phyloP scores from a whole-genome alignment of 805 yeast genomes.

The Metschnikowia amazonensis region DNA sequence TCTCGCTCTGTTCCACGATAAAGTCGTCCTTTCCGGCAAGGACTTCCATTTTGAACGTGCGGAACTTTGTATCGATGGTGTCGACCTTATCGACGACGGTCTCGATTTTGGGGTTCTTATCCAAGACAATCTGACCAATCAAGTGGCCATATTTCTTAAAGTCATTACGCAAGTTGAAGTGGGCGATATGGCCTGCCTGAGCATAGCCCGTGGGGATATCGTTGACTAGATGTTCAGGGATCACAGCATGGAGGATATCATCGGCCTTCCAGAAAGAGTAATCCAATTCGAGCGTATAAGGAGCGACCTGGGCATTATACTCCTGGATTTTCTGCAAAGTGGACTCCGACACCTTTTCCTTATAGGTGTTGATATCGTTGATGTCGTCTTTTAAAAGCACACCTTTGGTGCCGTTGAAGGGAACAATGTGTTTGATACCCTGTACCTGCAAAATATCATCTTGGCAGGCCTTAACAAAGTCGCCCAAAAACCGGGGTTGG shows the following conservation, averaged over 20 bases:
- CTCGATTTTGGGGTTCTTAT: slow-evolving; percentile 73
- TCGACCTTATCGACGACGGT: slow-evolving; percentile 93
- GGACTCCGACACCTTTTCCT: slow-evolving; percentile 34
- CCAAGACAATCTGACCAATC: slow-evolving; percentile 87
- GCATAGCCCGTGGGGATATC: slow-evolving; percentile 91
- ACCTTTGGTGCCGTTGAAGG: slow-evolving; percentile 40
- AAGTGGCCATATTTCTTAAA: slow-evolving; percentile 75
- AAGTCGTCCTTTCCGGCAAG: slow-evolving; percentile 81
- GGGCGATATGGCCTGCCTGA: slow-evolving; percentile 93
- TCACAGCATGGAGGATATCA: slow-evolving; percentile 70
- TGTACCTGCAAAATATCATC: slow-evolving; percentile 67
- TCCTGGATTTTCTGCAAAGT: slow-evolving; percentile 47
- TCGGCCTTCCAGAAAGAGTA: slow-evolving; percentile 89
- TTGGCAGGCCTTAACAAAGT: slow-evolving; percentile 55
- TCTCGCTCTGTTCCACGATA: slow-evolving; percentile 80
- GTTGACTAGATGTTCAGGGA: slow-evolving; percentile 66
- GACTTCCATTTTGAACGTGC: slow-evolving; percentile 92
- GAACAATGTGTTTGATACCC: slow-evolving; percentile 64
- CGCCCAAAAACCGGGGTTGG: slow-evolving; percentile 58
- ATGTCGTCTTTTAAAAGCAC: slow-evolving; percentile 59
- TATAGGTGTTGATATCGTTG: slow-evolving; percentile 33
- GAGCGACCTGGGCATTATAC: slow-evolving; percentile 43
- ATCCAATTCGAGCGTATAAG: slow-evolving; percentile 54
- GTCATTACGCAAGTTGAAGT: slow-evolving; percentile 77
- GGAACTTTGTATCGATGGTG: slow-evolving; percentile 77